Evolutionary conservation across 2,329 filamentous ascomycete species (phyloP).

Genomic region (Phialophora verrucosa): DNA sequence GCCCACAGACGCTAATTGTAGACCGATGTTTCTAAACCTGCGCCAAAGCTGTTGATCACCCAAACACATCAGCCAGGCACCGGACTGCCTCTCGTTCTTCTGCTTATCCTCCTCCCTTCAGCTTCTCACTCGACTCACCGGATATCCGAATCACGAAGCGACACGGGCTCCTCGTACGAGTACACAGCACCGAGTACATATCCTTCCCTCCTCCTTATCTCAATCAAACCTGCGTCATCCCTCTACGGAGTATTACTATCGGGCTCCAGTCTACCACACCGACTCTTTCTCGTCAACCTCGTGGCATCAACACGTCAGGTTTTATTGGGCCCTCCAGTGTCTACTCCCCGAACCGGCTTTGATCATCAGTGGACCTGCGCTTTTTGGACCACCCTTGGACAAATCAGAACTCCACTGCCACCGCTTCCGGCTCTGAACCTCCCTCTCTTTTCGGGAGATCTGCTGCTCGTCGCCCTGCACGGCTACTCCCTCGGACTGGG

Average conservation of each 20-base stretch:
- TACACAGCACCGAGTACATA: too few species aligned
- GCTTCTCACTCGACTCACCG: neutral
- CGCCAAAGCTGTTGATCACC: neutral
- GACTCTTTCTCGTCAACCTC: slow-evolving; percentile 1
- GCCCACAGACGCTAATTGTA: neutral
- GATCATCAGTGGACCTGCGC: slow-evolving; percentile 1
- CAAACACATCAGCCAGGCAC: neutral
- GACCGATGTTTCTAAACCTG: neutral
- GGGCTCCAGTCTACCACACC: slow-evolving; percentile 2
- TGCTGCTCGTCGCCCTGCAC: neutral
- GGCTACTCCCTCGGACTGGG: neutral
- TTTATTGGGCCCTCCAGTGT: neutral
- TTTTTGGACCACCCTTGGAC: slow-evolving; percentile 2
- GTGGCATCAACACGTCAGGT: neutral
- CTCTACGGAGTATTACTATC: neutral
- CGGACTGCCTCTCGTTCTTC: neutral
- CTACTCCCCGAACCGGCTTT: neutral
- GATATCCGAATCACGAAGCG: neutral
- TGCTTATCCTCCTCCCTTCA: neutral
- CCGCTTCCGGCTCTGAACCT: neutral
- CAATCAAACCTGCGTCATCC: neutral
- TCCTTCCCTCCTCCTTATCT: neutral
- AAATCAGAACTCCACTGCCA: neutral
- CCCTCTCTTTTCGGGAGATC: neutral
- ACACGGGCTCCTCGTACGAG: neutral